phyloP scores from a whole-genome alignment of 2,329 filamentous ascomycete species.

The Fusarium xylarioides region DNA sequence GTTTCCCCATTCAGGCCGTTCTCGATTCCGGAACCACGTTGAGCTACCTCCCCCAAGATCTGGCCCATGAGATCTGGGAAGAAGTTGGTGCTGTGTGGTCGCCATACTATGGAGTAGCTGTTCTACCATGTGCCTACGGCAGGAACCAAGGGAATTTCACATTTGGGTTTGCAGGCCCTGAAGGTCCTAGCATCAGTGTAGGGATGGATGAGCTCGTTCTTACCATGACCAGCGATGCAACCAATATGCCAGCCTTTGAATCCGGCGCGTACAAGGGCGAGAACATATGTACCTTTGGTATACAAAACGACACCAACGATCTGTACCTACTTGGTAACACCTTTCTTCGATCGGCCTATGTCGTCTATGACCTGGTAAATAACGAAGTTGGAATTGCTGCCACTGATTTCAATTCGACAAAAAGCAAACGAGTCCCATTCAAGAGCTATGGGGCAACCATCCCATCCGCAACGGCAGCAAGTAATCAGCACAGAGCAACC shows the following conservation, averaged over 20 bases:
- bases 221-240: constrained; percentile 49
- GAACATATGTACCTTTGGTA: constrained; percentile 63
- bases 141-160: constrained; percentile 58
- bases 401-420: constrained; percentile 64
- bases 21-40: constrained; percentile 81
- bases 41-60: constrained; percentile 71
- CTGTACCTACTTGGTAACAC: constrained; percentile 65
- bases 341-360: constrained; percentile 68
- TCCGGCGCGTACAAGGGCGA: constrained; percentile 56
- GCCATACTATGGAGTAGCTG: constrained; percentile 47
- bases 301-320: constrained; percentile 57
- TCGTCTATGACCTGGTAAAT: constrained; percentile 68
- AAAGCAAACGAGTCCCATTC: constrained; percentile 60
- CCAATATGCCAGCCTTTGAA: constrained; percentile 47
- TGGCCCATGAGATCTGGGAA: constrained; percentile 63
- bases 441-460: constrained; percentile 59
- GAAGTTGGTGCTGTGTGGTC: constrained; percentile 64
- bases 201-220: constrained; percentile 66
- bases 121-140: constrained; percentile 61
- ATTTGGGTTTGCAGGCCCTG: constrained; percentile 62
- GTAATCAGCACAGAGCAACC: constrained; percentile 49
- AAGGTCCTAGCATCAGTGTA: constrained; percentile 61
- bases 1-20: constrained; percentile 66
- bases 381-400: constrained; percentile 64
- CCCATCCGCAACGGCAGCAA: constrained; percentile 58